Conservation (phyloP, 2,329 filamentous ascomycete species). For the Teratosphaeriaceae sp. region DNA sequence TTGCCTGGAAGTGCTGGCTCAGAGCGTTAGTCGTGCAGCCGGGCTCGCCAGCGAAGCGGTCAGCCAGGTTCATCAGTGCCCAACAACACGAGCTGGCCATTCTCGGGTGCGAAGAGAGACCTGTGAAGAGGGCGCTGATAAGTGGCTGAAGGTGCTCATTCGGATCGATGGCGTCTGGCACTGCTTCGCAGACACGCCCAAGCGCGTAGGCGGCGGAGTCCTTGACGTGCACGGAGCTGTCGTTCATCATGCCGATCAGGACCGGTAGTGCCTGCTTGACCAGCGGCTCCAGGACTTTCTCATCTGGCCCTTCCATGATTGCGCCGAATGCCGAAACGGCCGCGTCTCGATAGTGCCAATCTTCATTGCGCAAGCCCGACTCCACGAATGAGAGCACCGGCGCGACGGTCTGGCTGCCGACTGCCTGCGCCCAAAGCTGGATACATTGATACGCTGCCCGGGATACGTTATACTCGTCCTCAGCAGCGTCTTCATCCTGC, state of each 20-base stretch:
- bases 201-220: constrained; percentile 95
- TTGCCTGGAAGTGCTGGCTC: constrained; percentile 88
- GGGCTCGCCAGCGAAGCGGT: constrained; percentile 84
- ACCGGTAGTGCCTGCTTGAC: constrained; percentile 93
- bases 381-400: constrained; percentile 90
- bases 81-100: constrained; percentile 99
- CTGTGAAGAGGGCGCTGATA: constrained; percentile 82
- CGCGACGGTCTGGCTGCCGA: constrained; percentile 74
- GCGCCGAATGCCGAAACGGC: constrained; percentile 95
- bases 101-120: constrained; percentile 83
- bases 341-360: constrained; percentile 93
- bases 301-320: constrained; percentile 97
- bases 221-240: constrained; percentile 80
- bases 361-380: constrained; percentile 76
- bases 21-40: constrained; percentile 74
- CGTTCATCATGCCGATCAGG: constrained; percentile 87
- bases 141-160: constrained; percentile 73
- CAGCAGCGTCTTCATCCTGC: constrained; percentile 93
- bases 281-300: constrained; percentile 83
- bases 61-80: constrained; percentile 97
- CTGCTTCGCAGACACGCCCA: constrained; percentile 90
- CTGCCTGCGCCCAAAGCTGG: constrained; percentile 89
- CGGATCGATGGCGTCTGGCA: constrained; percentile 85
- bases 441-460: constrained; percentile 94
- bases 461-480: constrained; percentile 96